These are phyloP conservation scores for Eucalyptus tenuipes DNA, from an alignment of 345 rosid genomes.

Conservation along the genomic window DNA sequence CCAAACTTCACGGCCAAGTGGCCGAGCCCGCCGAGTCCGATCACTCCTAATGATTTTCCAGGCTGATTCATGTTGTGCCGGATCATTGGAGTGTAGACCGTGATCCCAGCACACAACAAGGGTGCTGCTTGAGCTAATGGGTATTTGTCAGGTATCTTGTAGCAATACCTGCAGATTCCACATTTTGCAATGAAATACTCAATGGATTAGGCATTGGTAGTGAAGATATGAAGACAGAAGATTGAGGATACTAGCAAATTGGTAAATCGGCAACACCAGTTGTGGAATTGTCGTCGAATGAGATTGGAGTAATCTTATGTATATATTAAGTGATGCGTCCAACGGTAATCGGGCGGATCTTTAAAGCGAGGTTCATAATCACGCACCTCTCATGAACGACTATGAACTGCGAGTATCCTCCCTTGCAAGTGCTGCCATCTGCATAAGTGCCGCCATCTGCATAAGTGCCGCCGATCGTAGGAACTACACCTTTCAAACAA, in stretches of 20 bases:
- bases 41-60: conserved; percentile 24
- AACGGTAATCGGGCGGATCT: not conserved
- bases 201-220: not conserved
- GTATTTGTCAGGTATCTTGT: conserved; percentile 23
- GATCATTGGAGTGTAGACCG: conserved; percentile 27
- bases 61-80: conserved; percentile 29
- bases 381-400: conserved; percentile 17
- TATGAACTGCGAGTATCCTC: conserved; percentile 26
- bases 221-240: not conserved
- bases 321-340: not conserved
- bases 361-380: not conserved
- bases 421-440: conserved; percentile 28
- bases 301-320: not conserved
- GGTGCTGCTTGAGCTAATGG: conserved; percentile 29
- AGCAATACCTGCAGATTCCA: conserved; percentile 19
- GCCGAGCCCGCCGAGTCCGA: conserved; percentile 39
- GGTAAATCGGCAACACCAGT: not conserved
- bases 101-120: conserved; percentile 28
- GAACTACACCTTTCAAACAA: conserved; percentile 8
- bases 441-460: conserved; percentile 17
- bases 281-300: not conserved
- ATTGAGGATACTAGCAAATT: not conserved
- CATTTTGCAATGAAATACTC: not conserved
- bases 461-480: conserved; percentile 16
- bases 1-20: conserved; percentile 38